Evolutionary conservation across 179 eudicot species (phyloP), one percentile per base, ranked within the genome.

Genomic region (Gypsophila paniculata): DNA sequence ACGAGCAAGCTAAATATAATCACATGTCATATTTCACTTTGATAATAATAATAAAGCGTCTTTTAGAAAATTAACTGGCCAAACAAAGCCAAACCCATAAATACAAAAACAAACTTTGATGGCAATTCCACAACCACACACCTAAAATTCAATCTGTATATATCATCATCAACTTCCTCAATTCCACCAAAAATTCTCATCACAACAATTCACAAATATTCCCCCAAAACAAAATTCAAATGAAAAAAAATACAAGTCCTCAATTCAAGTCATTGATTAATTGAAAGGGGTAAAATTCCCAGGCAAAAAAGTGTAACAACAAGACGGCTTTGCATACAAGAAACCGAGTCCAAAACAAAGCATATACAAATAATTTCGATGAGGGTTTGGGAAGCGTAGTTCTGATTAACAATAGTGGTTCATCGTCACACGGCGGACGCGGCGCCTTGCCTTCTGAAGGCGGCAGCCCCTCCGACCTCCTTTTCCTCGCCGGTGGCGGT

Each of bases 381-480:
- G 83, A 85, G 77, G 65, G 74, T 83, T 77, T 36, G 5, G 9
- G 19, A 74, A 15, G 4, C 11, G 23, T 10, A 49, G 17, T 64
- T 48, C 77, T 80, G 55, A 84, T 78, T 44, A 80, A 67, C 74
- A 86, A 82, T 76, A 85, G 72, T 76, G 85, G 92, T 82, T 83
- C 90, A 61, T 88, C 90, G 58, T 88, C 96, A 74, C 96, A 93
- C 98, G 98, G 98, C 70, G 97, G 97, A 22, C 91, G 99, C 22
- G 99, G 99, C 36, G 99, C 99, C 76, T 75, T 85, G 78, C 99
- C 99, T 66, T 92, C 97, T 51, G 96, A 90, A 85, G 99, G 99
- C 85, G 99, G 99, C 70, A 76, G 87, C 80, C 97, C 99, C 12
- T 94, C 99, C 76, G 99, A 91, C 81, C 99, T 94, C 72, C 91